phyloP scores from a whole-genome alignment of 148 eudicot species.

The Euryodendron excelsum region DNA sequence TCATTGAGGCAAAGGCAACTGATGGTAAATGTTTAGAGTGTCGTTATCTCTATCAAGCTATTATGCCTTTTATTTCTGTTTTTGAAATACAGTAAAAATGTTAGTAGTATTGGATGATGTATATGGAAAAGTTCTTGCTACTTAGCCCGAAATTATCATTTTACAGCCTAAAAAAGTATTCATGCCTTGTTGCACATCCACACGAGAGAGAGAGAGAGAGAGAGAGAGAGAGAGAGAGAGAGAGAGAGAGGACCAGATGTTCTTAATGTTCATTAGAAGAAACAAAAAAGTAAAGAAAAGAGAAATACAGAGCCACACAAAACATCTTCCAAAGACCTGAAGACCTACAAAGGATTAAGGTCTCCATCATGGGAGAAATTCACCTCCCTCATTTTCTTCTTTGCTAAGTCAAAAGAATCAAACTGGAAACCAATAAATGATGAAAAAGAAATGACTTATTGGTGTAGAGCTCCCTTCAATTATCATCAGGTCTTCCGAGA shows the following conservation, averaged over 20 bases:
- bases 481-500: neutral
- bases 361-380: neutral
- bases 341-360: neutral
- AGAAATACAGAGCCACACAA: neutral
- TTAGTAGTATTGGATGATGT: neutral
- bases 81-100: neutral
- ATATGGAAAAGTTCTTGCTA: neutral
- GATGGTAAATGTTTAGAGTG: slow-evolving; percentile 53
- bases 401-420: neutral
- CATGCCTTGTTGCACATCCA: no score
- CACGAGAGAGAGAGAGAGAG: neutral
- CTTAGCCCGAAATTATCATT: no score
- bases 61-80: slow-evolving; percentile 1
- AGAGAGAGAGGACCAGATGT: no score
- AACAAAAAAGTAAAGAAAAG: neutral
- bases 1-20: slow-evolving; percentile 72
- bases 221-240: neutral
- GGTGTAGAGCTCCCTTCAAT: neutral
- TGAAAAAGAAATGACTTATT: neutral
- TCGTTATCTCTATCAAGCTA: neutral
- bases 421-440: neutral
- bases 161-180: no score
- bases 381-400: neutral
- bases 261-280: no score
- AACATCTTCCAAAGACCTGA: no score